Evolutionary conservation across 306 rosid species (phyloP).

Genomic region (Lagenaria siceraria): DNA sequence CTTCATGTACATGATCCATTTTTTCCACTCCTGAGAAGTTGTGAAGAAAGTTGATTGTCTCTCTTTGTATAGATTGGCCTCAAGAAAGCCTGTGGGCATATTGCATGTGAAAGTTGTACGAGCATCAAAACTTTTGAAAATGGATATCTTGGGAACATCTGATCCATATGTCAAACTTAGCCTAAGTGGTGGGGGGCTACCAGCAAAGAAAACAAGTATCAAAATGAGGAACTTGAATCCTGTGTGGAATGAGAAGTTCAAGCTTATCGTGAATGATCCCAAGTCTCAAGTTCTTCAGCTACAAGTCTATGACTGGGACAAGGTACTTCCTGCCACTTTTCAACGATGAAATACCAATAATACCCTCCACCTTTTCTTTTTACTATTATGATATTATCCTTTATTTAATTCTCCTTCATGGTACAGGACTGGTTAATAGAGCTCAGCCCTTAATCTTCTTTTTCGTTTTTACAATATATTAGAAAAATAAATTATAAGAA

Average conservation of each 20-base stretch:
- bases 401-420: neutral
- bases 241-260: conserved; percentile 90
- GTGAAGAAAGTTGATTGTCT: neutral
- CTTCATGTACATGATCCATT: neutral
- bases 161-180: conserved; percentile 87
- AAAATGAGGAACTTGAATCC: conserved; percentile 81
- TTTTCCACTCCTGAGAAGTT: neutral
- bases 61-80: conserved; percentile 30
- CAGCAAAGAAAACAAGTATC: conserved; percentile 63
- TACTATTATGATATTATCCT: neutral
- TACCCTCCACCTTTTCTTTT: neutral
- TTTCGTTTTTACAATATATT: neutral
- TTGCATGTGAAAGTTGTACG: conserved; percentile 80
- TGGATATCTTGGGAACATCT: conserved; percentile 77
- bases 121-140: conserved; percentile 63
- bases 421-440: neutral
- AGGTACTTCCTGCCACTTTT: conserved; percentile 31
- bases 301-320: conserved; percentile 93
- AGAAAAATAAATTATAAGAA: neutral
- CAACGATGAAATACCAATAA: neutral
- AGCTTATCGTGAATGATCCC: conserved; percentile 73
- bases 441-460: neutral
- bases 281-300: conserved; percentile 73
- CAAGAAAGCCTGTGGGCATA: conserved; percentile 86
- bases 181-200: conserved; percentile 60